Percentiles rank a stretch among this genome's conserved stretches.
These are phyloP conservation scores for Exophiala xenobiotica DNA, from an alignment of 2,329 filamentous ascomycete species.

Conservation along the genomic window DNA sequence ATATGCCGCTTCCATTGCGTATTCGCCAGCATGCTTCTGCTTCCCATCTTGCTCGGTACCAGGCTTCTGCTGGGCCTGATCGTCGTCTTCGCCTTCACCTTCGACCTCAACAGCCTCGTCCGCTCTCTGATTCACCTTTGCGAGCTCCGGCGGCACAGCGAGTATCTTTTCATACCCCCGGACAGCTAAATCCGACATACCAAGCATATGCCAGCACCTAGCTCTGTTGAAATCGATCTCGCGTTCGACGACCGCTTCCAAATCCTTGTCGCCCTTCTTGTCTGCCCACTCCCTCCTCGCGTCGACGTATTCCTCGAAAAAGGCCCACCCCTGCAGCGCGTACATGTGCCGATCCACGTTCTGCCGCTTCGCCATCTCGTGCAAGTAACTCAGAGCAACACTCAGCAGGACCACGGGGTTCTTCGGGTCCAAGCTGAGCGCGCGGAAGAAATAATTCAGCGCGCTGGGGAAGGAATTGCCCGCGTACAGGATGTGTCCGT, in stretches of 20 bases:
- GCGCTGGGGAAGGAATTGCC: constrained; percentile 81
- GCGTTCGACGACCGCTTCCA: constrained; percentile 21
- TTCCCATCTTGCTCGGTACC: constrained; percentile 2
- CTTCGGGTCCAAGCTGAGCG: constrained; percentile 44
- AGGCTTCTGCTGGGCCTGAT: constrained; percentile 3
- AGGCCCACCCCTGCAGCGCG: constrained; percentile 79
- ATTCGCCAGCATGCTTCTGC: constrained; percentile 51
- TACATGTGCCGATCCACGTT: constrained; percentile 86
- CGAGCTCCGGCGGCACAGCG: too few relatives aligned
- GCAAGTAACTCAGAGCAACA: constrained; percentile 80
- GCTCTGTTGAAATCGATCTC: constrained; percentile 83
- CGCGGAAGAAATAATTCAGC: constrained; percentile 82
- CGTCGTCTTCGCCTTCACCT: background rate
- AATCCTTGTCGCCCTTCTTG: constrained; percentile 1
- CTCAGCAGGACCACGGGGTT: constrained; percentile 71
- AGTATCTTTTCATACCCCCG: constrained; percentile 67
- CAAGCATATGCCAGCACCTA: constrained; percentile 72
- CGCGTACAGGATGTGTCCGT: constrained; percentile 83
- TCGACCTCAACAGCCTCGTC: too few relatives aligned
- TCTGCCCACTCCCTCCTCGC: constrained; percentile 42
- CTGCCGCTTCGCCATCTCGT: constrained; percentile 85
- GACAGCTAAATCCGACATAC: constrained; percentile 69
- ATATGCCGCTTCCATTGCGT: constrained; percentile 70
- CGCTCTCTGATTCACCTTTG: constrained; percentile 29
- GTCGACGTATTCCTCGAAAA: constrained; percentile 72